Evolutionary conservation across 169 alveolate genomes (phyloP).

Genomic region (Plasmodium falciparum): DNA sequence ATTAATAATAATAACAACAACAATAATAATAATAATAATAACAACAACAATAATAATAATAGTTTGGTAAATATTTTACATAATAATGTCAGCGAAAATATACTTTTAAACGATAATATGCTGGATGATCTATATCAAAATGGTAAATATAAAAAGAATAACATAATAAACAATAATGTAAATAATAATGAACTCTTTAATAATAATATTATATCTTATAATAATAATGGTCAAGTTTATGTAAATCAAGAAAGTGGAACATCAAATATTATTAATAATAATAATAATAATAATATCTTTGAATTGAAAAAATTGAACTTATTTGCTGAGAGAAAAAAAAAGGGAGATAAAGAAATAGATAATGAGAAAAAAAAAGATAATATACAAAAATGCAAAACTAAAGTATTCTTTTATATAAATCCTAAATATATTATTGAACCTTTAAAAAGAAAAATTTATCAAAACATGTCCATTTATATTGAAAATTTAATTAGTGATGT

Average conservation of each 20-base stretch:
- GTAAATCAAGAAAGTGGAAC: too few relatives aligned
- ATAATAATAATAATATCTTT: constrained; percentile 3
- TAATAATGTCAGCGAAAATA: too few relatives aligned
- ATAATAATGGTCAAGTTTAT: not conserved
- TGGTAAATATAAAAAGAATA: too few relatives aligned
- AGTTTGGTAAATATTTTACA: too few relatives aligned
- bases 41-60: too few relatives aligned
- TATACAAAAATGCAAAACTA: constrained; percentile 31
- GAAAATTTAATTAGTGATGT: constrained; percentile 75
- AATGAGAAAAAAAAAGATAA: constrained; percentile 6
- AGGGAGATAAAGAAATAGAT: not conserved
- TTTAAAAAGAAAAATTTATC: constrained; percentile 56
- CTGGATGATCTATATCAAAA: too few relatives aligned
- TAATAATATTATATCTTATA: not conserved
- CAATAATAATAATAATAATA: too few relatives aligned
- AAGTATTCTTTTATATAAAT: constrained; percentile 66
- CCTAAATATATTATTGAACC: constrained; percentile 73
- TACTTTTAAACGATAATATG: too few relatives aligned
- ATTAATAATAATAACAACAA: too few relatives aligned
- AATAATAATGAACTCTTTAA: too few relatives aligned
- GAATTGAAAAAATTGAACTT: constrained; percentile 34
- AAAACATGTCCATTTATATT: constrained; percentile 66
- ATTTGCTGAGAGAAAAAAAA: constrained; percentile 27
- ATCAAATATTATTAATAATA: too few relatives aligned
- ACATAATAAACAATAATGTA: too few relatives aligned